Base-by-base conservation (phyloP, 2,329 filamentous ascomycete species). In the Boeremia exigua region DNA sequence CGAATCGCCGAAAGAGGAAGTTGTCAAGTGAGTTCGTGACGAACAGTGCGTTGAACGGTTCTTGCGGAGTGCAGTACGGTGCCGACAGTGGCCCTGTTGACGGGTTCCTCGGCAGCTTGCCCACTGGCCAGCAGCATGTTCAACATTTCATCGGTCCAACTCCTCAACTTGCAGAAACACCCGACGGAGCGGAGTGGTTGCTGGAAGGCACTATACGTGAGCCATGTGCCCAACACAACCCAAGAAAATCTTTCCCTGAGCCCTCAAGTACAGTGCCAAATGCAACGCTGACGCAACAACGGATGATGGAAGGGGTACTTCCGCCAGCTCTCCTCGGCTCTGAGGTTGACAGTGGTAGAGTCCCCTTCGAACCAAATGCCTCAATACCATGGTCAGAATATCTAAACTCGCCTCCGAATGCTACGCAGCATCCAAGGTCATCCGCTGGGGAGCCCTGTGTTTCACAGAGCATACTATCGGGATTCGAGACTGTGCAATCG, bases 191-290 rank as follows among this genome's bases (percentile, higher is more conserved):
- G 17, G 14, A 19, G 15, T 71, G 65, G 61, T 56, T 59, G 5
- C 56, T 75, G 8, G 68, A 73, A 33, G 73, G 68, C 4, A 74
- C 72, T 11, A 62, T 78, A 30, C 62, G 64, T 25, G 62, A 73
- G 3, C 64, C 75, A 30, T 79, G 77, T 46, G 68, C 61, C 15
- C 46, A 70, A 12, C 77, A 79, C 54, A 73, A 80, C 27, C 77
- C 78, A 1, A 65, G 65, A 34, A 63, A 66, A 32, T 68, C 79
- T 69, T 80, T 79, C 54, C 69, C 66, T 42, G 74, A 77, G 28
- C 67, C 69, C 34, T 79, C 77, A 12, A 79, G 74, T 55, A 81
- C 79, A 0, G 61, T 79, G 12, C 74, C 74, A 4, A 76, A 79
- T 54, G 77, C 73, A 30, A 77, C 74, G 29, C 70, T 74, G 10